phyloP scores from a whole-genome alignment of 495 filamentous ascomycete species.

The Cercophora sp. region DNA sequence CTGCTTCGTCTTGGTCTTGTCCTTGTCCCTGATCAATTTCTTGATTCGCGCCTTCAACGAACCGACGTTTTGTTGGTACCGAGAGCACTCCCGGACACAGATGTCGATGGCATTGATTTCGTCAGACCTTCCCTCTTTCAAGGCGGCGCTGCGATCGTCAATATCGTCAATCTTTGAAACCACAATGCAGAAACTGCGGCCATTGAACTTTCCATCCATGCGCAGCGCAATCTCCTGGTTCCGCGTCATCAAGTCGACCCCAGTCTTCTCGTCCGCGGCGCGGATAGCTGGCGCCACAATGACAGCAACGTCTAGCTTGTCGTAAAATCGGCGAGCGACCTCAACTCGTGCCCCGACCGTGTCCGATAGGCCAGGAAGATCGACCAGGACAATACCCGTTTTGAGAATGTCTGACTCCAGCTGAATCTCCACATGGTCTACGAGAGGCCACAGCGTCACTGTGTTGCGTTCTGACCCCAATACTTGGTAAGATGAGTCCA shows the following conservation, averaged over 20 bases:
- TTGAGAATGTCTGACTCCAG: conserved; percentile 19
- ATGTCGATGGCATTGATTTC: too few relatives aligned
- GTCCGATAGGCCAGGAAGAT: conserved; percentile 24
- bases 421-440: conserved; percentile 19
- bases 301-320: conserved; percentile 15
- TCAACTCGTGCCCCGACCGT: conserved; percentile 16
- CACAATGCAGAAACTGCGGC: conserved; percentile 20
- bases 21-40: too few relatives aligned
- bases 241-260: conserved; percentile 17
- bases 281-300: conserved; percentile 20
- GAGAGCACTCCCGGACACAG: too few relatives aligned
- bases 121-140: too few relatives aligned
- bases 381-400: conserved; percentile 18
- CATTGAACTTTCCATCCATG: conserved; percentile 24
- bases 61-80: too few relatives aligned
- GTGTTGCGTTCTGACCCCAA: background rate
- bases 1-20: too few relatives aligned
- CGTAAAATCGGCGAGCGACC: conserved; percentile 17
- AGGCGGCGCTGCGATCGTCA: conserved; percentile 3
- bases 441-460: conserved; percentile 22
- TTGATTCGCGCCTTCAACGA: too few relatives aligned
- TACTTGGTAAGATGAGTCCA: conserved; percentile 14
- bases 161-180: conserved; percentile 24
- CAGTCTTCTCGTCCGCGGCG: conserved; percentile 23
- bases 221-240: conserved; percentile 24